These are phyloP conservation scores for Pseudogymnoascus sp. DNA, from an alignment of 2,329 filamentous ascomycete species.

Conservation along the genomic window DNA sequence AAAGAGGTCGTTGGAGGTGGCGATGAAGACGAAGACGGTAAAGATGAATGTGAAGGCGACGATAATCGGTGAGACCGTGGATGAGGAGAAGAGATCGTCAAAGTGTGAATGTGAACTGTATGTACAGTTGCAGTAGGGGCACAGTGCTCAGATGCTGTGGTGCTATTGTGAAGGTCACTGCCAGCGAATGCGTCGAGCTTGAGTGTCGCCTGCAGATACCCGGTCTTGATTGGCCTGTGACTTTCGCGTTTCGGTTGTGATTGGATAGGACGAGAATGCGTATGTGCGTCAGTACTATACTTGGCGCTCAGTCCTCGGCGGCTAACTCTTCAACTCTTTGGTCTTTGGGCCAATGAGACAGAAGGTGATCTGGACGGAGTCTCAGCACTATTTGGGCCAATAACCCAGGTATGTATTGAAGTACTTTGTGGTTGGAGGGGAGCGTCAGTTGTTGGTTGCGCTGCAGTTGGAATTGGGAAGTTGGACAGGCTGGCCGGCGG, in stretches of 20 bases:
- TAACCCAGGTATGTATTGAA: background rate
- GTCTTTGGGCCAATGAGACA: background rate
- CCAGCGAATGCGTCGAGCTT: background rate
- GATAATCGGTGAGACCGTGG: background rate
- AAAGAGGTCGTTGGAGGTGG: background rate
- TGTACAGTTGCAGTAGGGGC: background rate
- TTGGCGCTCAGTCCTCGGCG: slow-evolving; percentile 1
- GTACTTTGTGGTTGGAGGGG: background rate
- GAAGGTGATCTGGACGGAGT: background rate
- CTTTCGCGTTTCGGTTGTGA: background rate
- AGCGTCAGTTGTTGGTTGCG: background rate
- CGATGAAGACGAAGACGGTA: background rate
- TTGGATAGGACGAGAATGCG: background rate
- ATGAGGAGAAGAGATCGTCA: background rate
- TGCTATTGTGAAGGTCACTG: background rate
- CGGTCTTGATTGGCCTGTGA: background rate
- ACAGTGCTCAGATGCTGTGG: background rate
- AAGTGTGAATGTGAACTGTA: slow-evolving; percentile 1
- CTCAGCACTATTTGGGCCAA: background rate
- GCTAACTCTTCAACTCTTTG: slow-evolving; percentile 1
- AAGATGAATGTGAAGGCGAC: background rate
- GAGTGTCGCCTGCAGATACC: background rate
- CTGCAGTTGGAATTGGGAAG: background rate
- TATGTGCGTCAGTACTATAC: slow-evolving; percentile 3
- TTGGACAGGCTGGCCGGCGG: background rate